Percentiles rank a stretch among this genome's conserved stretches.
Conservation (phyloP, 2,329 filamentous ascomycete genomes). For the Dothideomycetes sp. region DNA sequence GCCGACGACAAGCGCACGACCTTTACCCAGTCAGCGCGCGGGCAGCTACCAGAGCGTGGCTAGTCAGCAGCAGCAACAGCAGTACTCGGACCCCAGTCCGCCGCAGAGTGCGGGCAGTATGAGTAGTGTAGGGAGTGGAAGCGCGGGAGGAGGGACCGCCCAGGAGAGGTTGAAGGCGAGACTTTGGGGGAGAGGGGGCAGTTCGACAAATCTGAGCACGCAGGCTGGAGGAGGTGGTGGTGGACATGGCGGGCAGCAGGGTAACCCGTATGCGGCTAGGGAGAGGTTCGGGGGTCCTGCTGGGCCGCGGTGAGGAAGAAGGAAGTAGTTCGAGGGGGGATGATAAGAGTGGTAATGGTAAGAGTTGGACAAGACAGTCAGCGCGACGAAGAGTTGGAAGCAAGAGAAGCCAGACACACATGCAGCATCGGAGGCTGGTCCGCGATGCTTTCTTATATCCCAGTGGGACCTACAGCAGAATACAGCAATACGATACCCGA, state of each 20-base stretch:
- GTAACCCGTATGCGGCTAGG: not conserved
- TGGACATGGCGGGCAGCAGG: too few relatives aligned
- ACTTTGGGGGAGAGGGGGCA: conserved; percentile 55
- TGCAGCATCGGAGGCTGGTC: too few relatives aligned
- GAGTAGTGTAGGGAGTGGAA: conserved; percentile 13
- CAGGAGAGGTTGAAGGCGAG: conserved; percentile 75
- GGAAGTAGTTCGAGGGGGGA: not conserved
- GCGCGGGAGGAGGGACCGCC: conserved; percentile 44
- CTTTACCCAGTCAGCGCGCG: conserved; percentile 60
- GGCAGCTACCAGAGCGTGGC: conserved; percentile 59
- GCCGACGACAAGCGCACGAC: conserved; percentile 37
- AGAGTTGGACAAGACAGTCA: too few relatives aligned
- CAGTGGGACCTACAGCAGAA: too few relatives aligned
- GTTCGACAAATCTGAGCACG: conserved; percentile 14
- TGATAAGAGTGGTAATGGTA: too few relatives aligned
- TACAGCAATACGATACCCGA: too few relatives aligned
- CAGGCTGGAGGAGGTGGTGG: not conserved
- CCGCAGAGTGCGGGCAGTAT: conserved; percentile 26
- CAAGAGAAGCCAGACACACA: too few relatives aligned
- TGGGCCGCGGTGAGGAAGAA: not conserved
- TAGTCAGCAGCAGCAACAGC: conserved; percentile 24
- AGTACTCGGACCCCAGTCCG: conserved; percentile 26
- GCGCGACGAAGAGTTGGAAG: too few relatives aligned
- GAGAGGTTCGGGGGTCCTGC: not conserved
- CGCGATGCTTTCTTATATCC: too few relatives aligned